phyloP scores from a whole-genome alignment of 1,139 yeast species.

The Suhomyces coccinellae region DNA sequence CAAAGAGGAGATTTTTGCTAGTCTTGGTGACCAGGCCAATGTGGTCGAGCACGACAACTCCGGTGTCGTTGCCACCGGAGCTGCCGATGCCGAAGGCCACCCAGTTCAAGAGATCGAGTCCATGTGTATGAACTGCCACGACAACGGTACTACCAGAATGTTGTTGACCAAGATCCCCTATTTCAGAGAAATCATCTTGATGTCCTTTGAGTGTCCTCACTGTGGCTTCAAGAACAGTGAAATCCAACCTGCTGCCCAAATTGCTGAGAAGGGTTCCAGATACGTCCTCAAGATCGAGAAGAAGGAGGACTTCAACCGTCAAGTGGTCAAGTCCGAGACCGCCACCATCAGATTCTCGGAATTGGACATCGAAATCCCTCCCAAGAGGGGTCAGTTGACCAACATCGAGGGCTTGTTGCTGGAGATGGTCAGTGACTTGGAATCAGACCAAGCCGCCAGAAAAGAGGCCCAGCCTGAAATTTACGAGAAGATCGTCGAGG shows the following conservation, averaged over 20 bases:
- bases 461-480: constrained; percentile 70
- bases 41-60: constrained; percentile 13
- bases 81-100: constrained; percentile 85
- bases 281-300: constrained; percentile 70
- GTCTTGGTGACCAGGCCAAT: constrained; percentile 46
- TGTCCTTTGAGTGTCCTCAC: constrained; percentile 96
- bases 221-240: constrained; percentile 91
- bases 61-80: constrained; percentile 47
- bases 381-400: constrained; percentile 90
- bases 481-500: constrained; percentile 70
- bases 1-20: constrained; percentile 48
- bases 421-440: constrained; percentile 84
- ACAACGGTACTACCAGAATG: constrained; percentile 80
- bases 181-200: constrained; percentile 86
- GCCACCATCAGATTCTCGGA: constrained; percentile 82
- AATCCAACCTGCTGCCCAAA: constrained; percentile 88
- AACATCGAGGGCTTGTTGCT: constrained; percentile 85
- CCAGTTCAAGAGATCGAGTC: constrained; percentile 96
- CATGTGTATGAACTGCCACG: constrained; percentile 91
- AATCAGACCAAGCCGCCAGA: constrained; percentile 79
- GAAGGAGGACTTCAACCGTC: constrained; percentile 80
- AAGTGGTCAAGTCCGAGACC: constrained; percentile 87
- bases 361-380: constrained; percentile 91
- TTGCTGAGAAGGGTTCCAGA: constrained; percentile 83
- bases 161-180: constrained; percentile 87